Evolutionary conservation across 2,329 filamentous ascomycete species (phyloP), one percentile per base, ranked within the genome.

Genomic region (Coniochaeta ligniaria): DNA sequence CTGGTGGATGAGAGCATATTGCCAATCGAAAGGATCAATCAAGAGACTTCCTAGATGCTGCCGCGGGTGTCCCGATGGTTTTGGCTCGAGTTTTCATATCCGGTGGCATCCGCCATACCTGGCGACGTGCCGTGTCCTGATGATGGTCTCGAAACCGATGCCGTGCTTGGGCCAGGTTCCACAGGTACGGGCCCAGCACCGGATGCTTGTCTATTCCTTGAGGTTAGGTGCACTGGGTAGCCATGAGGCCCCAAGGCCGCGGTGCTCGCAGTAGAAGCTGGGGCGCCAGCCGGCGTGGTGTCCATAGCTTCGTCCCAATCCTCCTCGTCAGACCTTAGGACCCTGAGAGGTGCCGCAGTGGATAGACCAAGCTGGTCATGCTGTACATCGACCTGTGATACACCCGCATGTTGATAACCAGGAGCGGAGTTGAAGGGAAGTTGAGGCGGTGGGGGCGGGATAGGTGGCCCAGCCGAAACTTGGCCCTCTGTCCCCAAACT

Each of bases 401-500:
- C 26, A 24, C 5, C 12, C 3, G 22, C 22, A 26, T 43, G 20
- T 12, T n/a, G 56, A 58, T 41, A 16, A n/a, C 20, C 2, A 33
- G 56, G 35, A 45, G 14, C 26, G 22, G 20, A 31, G 35, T 17
- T 7, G 38, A 43, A 31, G 9, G 56, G 56, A 8, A 28, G 2
- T 9, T 50, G 47, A 22, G 62, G 61, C 38, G 63, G 61, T 47
- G 63, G 62, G 3, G 62, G 62, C 6, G 64, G 64, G 11, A 62
- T 59, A 3, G 61, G 60, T 28, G 28, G 60, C 17, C 60, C 62
- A 35, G 60, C 62, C 14, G 60, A 57, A 1, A 57, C 63, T 17
- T 61, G 47, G 16, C 63, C 61, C 3, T 41, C 57, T 7, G 17
- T 16, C 7, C 28, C 56, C 20, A 52, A 50, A 38, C 20, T 20